Conservation (phyloP, 768 basidiomycete genomes). For the Termitomyces sp. region DNA sequence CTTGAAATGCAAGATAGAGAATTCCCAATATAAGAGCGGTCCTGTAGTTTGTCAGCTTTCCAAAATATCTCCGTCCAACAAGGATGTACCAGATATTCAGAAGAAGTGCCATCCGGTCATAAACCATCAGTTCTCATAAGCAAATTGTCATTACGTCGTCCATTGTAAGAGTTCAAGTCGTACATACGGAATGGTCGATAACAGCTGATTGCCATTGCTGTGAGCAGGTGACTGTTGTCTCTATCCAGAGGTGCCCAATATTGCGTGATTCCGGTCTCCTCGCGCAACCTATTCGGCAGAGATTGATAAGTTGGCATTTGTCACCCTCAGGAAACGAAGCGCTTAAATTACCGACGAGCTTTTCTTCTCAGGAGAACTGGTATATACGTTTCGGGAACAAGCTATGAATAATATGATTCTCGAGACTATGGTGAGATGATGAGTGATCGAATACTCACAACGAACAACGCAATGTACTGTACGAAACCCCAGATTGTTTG, state of each 20-base stretch:
- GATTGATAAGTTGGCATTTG: neutral
- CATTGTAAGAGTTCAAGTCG: neutral
- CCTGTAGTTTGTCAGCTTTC: slow-evolving; percentile 29
- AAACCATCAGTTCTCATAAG: slow-evolving; percentile 48
- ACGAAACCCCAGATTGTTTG: slow-evolving; percentile 64
- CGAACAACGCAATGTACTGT: slow-evolving; percentile 44
- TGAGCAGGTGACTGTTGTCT: slow-evolving; percentile 35
- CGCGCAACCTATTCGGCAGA: slow-evolving; percentile 40
- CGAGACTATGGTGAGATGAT: neutral
- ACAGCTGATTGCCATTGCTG: slow-evolving; percentile 53
- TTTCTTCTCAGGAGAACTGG: slow-evolving; percentile 59
- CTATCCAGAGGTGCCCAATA: slow-evolving; percentile 61
- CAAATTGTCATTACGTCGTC: neutral
- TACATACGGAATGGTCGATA: slow-evolving; percentile 68
- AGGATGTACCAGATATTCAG: slow-evolving; percentile 60
- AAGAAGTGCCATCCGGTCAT: slow-evolving; percentile 73
- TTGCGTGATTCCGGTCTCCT: slow-evolving; percentile 44
- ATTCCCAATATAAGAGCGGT: slow-evolving; percentile 55
- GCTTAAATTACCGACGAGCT: slow-evolving; percentile 38
- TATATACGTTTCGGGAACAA: slow-evolving; percentile 69
- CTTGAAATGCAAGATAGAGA: slow-evolving; percentile 62
- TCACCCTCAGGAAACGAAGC: neutral
- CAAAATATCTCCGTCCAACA: neutral
- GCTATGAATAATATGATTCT: slow-evolving; percentile 22
- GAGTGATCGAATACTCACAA: slow-evolving; percentile 30